phyloP scores from a whole-genome alignment of 805 yeast genomes.

The Saturnispora sekii region DNA sequence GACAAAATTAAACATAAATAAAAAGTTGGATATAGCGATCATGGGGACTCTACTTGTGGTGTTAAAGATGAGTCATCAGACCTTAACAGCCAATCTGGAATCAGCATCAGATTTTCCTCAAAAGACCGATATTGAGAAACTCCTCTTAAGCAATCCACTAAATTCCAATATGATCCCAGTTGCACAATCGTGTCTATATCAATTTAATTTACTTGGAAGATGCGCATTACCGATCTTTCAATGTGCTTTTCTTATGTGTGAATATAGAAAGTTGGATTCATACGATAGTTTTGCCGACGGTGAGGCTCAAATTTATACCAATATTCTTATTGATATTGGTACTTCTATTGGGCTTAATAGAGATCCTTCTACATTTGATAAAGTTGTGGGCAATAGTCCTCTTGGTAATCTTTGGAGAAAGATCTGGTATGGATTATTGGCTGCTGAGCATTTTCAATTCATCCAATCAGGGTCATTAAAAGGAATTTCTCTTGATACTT shows the following conservation, averaged over 20 bases:
- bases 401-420: constrained; percentile 43
- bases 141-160: constrained; percentile 37
- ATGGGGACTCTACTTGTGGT: constrained; percentile 38
- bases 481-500: constrained; percentile 30
- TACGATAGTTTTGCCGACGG: constrained; percentile 47
- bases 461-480: constrained; percentile 40
- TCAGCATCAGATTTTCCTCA: constrained; percentile 18
- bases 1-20: constrained; percentile 27
- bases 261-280: constrained; percentile 42
- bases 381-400: constrained; percentile 12
- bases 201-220: constrained; percentile 40
- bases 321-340: constrained; percentile 59
- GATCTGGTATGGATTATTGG: constrained; percentile 44
- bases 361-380: constrained; percentile 46
- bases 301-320: constrained; percentile 44
- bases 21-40: constrained; percentile 38
- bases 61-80: constrained; percentile 34
- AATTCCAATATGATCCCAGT: constrained; percentile 35
- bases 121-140: constrained; percentile 24
- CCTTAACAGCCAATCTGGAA: constrained; percentile 27
- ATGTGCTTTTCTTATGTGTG: constrained; percentile 41
- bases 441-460: constrained; percentile 37
- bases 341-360: constrained; percentile 57
- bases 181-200: constrained; percentile 47
- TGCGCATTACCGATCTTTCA: constrained; percentile 45